phyloP scores from a whole-genome alignment of 164 flowering plant species.

The Stephania cephalantha region DNA sequence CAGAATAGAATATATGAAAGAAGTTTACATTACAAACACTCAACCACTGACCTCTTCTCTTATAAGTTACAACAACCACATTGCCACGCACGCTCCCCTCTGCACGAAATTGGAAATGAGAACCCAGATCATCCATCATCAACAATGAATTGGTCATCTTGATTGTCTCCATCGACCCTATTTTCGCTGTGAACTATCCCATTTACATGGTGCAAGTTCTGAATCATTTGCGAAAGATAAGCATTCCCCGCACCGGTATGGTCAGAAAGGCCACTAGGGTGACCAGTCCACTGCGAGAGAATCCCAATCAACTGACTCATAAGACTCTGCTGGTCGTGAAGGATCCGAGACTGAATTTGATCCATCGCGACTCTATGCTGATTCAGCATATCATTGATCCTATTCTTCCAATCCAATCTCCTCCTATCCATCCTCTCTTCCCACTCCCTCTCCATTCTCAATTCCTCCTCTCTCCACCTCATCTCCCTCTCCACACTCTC shows the following conservation, averaged over 20 bases:
- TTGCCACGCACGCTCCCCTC: neutral
- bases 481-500: slow-evolving; percentile 56
- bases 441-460: slow-evolving; percentile 62
- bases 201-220: slow-evolving; percentile 76
- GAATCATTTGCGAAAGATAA: slow-evolving; percentile 87
- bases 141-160: slow-evolving; percentile 88
- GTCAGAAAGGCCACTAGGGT: slow-evolving; percentile 58
- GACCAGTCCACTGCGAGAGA: slow-evolving; percentile 81
- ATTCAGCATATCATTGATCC: slow-evolving; percentile 61
- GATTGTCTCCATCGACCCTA: slow-evolving; percentile 68
- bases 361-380: slow-evolving; percentile 74
- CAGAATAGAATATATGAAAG: slow-evolving; percentile 14
- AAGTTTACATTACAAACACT: slow-evolving; percentile 1
- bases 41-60: slow-evolving; percentile 7
- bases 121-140: slow-evolving; percentile 52
- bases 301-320: slow-evolving; percentile 67
- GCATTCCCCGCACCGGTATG: slow-evolving; percentile 60
- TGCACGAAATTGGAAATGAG: neutral
- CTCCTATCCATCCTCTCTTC: slow-evolving; percentile 65
- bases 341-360: slow-evolving; percentile 64
- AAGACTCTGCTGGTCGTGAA: slow-evolving; percentile 78
- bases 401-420: slow-evolving; percentile 77
- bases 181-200: slow-evolving; percentile 74
- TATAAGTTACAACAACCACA: neutral
- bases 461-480: slow-evolving; percentile 57